Percentiles rank a stretch among this genome's conserved stretches.
These are phyloP conservation scores for Astrocystis sublimbata DNA, from an alignment of 495 filamentous ascomycete species.

Conservation along the genomic window DNA sequence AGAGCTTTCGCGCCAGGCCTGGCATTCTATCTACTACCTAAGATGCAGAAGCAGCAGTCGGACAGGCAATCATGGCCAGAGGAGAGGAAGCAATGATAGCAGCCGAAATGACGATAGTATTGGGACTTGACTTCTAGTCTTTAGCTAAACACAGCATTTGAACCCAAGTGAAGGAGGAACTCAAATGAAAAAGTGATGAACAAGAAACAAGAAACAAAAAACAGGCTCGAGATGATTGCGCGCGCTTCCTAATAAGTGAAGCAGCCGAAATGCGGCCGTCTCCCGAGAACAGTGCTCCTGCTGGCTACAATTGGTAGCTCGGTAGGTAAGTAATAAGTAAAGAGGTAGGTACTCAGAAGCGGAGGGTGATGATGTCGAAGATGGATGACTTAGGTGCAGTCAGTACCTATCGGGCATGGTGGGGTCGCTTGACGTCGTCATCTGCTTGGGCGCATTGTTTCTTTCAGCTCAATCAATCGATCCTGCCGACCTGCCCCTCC, in stretches of 20 bases:
- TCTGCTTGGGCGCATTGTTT: background rate
- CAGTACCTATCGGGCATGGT: background rate
- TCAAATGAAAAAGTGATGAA: no score
- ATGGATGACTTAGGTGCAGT: conserved; percentile 1
- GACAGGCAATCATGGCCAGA: conserved; percentile 1
- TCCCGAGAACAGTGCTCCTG: no score
- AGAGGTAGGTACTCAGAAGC: no score
- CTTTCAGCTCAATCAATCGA: conserved; percentile 7
- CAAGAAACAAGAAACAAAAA: no score
- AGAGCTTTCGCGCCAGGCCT: conserved; percentile 71
- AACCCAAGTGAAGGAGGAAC: no score
- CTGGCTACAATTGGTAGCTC: no score
- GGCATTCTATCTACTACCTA: conserved; percentile 58
- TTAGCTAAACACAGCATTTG: background rate
- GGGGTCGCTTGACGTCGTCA: conserved; percentile 18
- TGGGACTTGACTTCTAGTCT: background rate
- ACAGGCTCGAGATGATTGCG: no score
- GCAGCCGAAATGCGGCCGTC: no score
- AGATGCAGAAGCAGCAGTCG: background rate
- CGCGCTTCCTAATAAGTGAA: no score
- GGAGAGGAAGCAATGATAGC: background rate
- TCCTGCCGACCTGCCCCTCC: no score
- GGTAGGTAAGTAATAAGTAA: no score
- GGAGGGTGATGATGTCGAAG: background rate
- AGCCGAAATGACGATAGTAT: background rate